Base-by-base conservation (phyloP, 2,329 filamentous ascomycete species). In the Achaetomium macrosporum region DNA sequence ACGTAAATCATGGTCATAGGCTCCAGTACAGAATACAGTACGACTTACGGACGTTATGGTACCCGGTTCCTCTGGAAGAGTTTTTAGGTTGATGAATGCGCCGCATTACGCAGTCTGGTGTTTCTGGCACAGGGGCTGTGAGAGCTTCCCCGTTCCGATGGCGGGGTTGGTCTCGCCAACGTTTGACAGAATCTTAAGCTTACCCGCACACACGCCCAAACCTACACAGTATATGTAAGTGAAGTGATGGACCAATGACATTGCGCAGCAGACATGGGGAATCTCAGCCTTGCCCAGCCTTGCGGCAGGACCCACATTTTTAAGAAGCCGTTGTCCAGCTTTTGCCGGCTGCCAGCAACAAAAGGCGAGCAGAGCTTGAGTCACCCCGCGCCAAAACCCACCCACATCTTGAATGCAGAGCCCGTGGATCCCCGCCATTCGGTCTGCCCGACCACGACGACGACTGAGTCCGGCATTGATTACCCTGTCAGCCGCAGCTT, bases 401-500 rank as follows among this genome's bases (percentile, higher is more conserved):
- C 57, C 55, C 53, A 50, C 52, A 50, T 50, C 47, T 58, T 60
- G 53, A 47, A 60, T 60, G 58, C 58, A 52, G 58, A 51, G 29
- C 48, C 47, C 52, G 56, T 57, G 56, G 56, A 55, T 53, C 33
- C 53, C 53, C 44, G 54, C 56, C 50, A 47, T 60, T 42, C 58
- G 58, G 58, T 58, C 56, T 54, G 56, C 47, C 47, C 54, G 58
- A 56, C 56, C 52, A 53, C 56, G 35, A 57, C 56, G 52, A 60
- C 51, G 42, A 45, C 50, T 55, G 36, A 47, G 31, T 9, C 25
- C 40, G 42, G 44, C 48, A 48, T 43, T 52, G 53, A 42, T 29
- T 10, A 45, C 39, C 29, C 30, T 50, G 19, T n/a, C 49, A 35
- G 42, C 50, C 20, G 33, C 46, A 19, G 11, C 48, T 15, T 50